Base-by-base conservation (phyloP, 768 basidiomycete species). In the Mrakia gelida region DNA sequence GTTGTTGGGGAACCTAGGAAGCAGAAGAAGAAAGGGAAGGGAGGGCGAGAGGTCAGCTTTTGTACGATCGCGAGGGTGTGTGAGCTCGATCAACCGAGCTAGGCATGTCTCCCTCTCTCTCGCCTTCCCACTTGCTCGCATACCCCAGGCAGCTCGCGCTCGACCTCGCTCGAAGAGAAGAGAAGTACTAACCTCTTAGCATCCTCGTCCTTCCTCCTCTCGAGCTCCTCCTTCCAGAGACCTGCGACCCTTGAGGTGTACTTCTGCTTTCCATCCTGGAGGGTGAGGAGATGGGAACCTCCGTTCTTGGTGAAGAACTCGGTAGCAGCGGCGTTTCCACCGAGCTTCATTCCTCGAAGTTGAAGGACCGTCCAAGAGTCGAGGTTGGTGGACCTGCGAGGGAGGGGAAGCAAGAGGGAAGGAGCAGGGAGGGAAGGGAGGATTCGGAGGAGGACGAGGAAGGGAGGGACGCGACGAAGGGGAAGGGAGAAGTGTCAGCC, bases 321-420 rank as follows among this genome's bases (percentile, higher is more conserved):
- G 7, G 87, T 88, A 4, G 93, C 92, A 28, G 91, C 89, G 15
- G 88, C 88, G 85, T 99, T 99, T 0, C 97, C 97, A 61, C 94
- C 96, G 56, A 93, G 89, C 87, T 98, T 98, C 93, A 99, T 95
- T 2, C 90, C 92, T 49, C 97, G 92, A 68, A 99, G 87, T 86
- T 99, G 96, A 71, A 86, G 85, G 79, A 94, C 87, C 80, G 94
- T 91, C 97, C 97, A 99, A 79, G 89, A 90, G 85, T 99, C 97
- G 65, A 98, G 90, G 85, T 95, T 98, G 75, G 95, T 98, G 34
- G 96, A 98, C 80, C 95, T 95, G 84, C 41, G 43, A 30, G 62
- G 67, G 10, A 79, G 79, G 80, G 1, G 30, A 54, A 78, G 70
- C n/a, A 75, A 16, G 72, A 61, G 59, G 43, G 23, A 73, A 38